Conservation (phyloP, 2,329 filamentous ascomycete species). For the Ophiocordyceps camponoti-rufipedis region DNA sequence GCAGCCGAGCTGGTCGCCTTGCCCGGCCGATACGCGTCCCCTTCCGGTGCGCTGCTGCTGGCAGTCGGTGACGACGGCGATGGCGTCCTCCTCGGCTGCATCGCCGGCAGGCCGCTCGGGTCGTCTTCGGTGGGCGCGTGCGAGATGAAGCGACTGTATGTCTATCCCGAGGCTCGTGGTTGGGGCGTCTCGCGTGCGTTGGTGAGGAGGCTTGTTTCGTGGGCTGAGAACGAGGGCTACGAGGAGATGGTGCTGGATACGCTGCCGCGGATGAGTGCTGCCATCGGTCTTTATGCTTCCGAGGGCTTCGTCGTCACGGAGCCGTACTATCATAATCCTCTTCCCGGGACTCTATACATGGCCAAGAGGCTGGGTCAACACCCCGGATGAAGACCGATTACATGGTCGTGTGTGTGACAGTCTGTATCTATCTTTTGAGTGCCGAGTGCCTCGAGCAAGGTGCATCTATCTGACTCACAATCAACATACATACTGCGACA, state of each 20-base stretch:
- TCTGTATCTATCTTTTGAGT: no score
- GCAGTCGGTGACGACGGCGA: constrained; percentile 5
- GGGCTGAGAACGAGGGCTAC: constrained; percentile 5
- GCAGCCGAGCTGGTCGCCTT: constrained; percentile 6
- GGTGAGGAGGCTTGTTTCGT: constrained; percentile 4
- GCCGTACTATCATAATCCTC: constrained; percentile 8
- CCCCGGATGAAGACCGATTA: no score
- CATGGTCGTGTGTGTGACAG: no score
- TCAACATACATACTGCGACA: no score
- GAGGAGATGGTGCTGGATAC: constrained; percentile 9
- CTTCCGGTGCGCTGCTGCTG: constrained; percentile 6
- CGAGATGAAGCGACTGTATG: constrained; percentile 11
- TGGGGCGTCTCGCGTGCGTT: constrained; percentile 7
- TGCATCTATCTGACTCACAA: no score
- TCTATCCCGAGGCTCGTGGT: constrained; percentile 10
- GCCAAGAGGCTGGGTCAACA: not conserved
- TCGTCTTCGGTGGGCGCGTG: constrained; percentile 4
- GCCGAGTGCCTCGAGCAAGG: no score
- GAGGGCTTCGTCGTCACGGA: constrained; percentile 7
- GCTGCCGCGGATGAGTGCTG: constrained; percentile 7
- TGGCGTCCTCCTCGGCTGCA: constrained; percentile 7
- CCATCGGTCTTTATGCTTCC: constrained; percentile 8
- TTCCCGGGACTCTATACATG: constrained; percentile 7
- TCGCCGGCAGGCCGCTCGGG: constrained; percentile 8
- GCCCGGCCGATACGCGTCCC: constrained; percentile 10